Conservation (phyloP, 2,329 filamentous ascomycete species). For the Trichoderma sp. region DNA sequence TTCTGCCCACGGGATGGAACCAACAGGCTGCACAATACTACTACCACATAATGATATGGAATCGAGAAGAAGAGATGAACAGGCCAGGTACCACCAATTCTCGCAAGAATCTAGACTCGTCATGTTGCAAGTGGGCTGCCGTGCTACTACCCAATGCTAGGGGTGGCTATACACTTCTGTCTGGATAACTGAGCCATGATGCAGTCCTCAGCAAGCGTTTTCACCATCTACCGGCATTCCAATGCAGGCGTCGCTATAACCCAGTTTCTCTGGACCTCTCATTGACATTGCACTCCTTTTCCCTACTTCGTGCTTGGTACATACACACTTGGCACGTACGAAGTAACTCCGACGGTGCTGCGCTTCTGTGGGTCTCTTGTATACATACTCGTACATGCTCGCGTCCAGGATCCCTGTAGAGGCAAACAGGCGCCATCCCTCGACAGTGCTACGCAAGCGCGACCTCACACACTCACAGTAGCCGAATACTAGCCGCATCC, state of each 20-base stretch:
- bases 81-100: not conserved
- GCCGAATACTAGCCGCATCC: slow-evolving; percentile 7
- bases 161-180: not conserved
- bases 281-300: not conserved
- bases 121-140: not conserved
- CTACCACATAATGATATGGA: not conserved
- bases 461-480: not conserved
- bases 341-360: not conserved
- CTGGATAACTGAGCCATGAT: not conserved
- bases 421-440: not conserved
- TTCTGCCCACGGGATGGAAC: not conserved
- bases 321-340: not conserved
- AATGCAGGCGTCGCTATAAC: not conserved
- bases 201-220: not conserved
- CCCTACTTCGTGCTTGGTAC: not conserved
- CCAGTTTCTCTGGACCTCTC: too few species aligned
- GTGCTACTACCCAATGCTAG: not conserved
- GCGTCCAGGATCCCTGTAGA: not conserved
- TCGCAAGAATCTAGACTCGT: not conserved
- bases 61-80: not conserved
- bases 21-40: not conserved
- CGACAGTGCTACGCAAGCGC: slow-evolving; percentile 1
- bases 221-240: not conserved
- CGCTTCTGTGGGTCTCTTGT: not conserved
- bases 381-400: not conserved